Evolutionary conservation across 2,329 filamentous ascomycete species (phyloP), one percentile per base, ranked within the genome.

Genomic region (Falciphora oryzae): DNA sequence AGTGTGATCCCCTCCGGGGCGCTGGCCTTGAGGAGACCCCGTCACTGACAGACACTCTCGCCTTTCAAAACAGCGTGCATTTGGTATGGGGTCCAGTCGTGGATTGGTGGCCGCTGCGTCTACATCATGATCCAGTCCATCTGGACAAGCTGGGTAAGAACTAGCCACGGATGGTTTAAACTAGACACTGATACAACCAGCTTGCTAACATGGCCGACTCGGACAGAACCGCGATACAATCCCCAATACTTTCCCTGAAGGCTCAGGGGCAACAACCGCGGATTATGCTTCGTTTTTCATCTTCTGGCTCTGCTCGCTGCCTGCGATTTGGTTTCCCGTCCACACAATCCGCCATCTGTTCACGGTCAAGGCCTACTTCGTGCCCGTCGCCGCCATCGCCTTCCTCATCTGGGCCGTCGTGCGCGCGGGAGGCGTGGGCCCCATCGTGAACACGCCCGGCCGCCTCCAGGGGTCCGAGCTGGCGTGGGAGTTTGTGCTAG

Each of bases 401-500:
- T 95, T 95, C 75, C 90, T 97, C 75, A 89, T 92, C 71, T 97
- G 93, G 93, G 85, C 91, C 2, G 83, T 96, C 31, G 87, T 91
- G 50, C 86, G 90, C 31, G 93, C 93, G 35, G 86, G 92, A 58
- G 93, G 93, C 0, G 83, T 93, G 65, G 93, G 93, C 1, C 92
- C 92, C 1, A 92, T 97, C 69, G 83, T 97, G 29, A 81, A 87
- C 65, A 89, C 94, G 72, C 79, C 83, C 0, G 83, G 85, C 59
- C 85, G 78, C 4, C 76, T 86, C 5, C 77, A 85, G 5, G 93
- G 93, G 32, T 89, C 85, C 66, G 82, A 82, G 0, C 81, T 97
- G 4, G 92, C 81, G 1, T 97, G 93, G 93, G 85, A 87, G 29
- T 87, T 97, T 65, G 84, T 97, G 66, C 89, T 88, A 67, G 92